Conservation (phyloP, 345 rosid genomes). For the rapeseed (Brassica napus) region DNA sequence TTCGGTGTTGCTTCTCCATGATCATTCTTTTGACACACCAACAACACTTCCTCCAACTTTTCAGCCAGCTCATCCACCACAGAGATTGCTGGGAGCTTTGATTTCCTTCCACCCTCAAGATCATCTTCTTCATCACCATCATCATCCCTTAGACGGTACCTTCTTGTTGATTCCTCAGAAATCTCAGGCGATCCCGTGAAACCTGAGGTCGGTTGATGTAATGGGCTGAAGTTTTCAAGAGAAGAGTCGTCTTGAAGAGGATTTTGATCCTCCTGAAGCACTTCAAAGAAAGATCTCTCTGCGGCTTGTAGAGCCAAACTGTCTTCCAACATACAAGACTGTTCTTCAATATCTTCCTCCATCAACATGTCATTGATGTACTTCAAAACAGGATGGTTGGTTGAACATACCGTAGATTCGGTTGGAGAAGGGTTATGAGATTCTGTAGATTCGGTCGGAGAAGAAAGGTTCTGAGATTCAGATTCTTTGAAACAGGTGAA, state of each 20-base stretch:
- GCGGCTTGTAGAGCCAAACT: constrained; percentile 83
- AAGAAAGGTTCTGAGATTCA: constrained; percentile 18
- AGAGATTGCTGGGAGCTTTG: constrained; percentile 33
- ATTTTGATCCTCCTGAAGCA: constrained; percentile 53
- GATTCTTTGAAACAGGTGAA: constrained; percentile 17
- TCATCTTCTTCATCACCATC: constrained; percentile 34
- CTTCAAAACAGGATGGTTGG: constrained; percentile 50
- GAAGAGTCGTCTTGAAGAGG: constrained; percentile 35
- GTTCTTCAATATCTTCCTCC: constrained; percentile 78
- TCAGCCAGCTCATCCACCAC: constrained; percentile 24
- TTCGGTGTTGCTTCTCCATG: constrained; percentile 5
- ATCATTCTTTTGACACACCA: constrained; percentile 22
- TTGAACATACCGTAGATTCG: constrained; percentile 33
- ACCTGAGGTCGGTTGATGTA: constrained; percentile 14
- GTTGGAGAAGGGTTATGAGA: not conserved
- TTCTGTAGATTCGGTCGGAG: not conserved
- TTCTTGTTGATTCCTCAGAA: constrained; percentile 10
- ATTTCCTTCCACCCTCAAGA: constrained; percentile 5
- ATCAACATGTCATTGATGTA: constrained; percentile 75
- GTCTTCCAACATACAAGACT: constrained; percentile 71
- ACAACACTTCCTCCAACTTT: constrained; percentile 31
- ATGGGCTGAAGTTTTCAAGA: constrained; percentile 20
- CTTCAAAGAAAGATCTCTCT: constrained; percentile 72
- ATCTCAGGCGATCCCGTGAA: not conserved
- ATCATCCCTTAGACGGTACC: constrained; percentile 7